Evolutionary conservation across 2,329 filamentous ascomycete genomes (phyloP).

Genomic region (Nigrospora osmanthi): DNA sequence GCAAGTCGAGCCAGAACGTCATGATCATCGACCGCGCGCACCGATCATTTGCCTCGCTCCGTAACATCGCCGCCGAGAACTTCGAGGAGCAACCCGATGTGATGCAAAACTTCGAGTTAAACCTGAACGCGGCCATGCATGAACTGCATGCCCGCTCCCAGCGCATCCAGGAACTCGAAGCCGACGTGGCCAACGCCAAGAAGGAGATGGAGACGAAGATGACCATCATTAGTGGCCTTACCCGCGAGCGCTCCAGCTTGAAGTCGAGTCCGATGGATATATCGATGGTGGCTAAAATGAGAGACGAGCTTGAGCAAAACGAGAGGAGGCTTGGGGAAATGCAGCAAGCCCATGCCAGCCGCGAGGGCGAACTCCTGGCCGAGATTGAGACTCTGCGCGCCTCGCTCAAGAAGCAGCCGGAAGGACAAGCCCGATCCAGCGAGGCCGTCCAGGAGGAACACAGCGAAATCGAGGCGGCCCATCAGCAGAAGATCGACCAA

Average conservation of each 20-base stretch:
- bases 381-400: conserved; percentile 64
- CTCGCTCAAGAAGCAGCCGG: conserved; percentile 32
- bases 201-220: conserved; percentile 98
- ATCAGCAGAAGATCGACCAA: conserved; percentile 51
- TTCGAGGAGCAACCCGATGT: conserved; percentile 76
- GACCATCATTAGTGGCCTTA: conserved; percentile 88
- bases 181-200: conserved; percentile 72
- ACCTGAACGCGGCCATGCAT: conserved; percentile 85
- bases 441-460: conserved; percentile 21
- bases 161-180: conserved; percentile 82
- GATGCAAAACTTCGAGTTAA: conserved; percentile 88
- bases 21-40: conserved; percentile 86
- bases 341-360: conserved; percentile 61
- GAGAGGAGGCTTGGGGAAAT: conserved; percentile 72
- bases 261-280: conserved; percentile 82
- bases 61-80: conserved; percentile 80
- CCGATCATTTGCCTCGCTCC: conserved; percentile 80
- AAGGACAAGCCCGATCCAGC: conserved; percentile 6
- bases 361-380: conserved; percentile 66
- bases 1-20: conserved; percentile 87
- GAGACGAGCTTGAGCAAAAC: conserved; percentile 80
- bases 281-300: conserved; percentile 78
- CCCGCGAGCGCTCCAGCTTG: conserved; percentile 85
- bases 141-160: conserved; percentile 83
- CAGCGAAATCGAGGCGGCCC: conserved; percentile 25